A percentile compares a stretch with the other conserved stretches of the same genome.
These are phyloP conservation scores for Inga leiocalycina DNA, from an alignment of 306 rosid species.

Conservation along the genomic window DNA sequence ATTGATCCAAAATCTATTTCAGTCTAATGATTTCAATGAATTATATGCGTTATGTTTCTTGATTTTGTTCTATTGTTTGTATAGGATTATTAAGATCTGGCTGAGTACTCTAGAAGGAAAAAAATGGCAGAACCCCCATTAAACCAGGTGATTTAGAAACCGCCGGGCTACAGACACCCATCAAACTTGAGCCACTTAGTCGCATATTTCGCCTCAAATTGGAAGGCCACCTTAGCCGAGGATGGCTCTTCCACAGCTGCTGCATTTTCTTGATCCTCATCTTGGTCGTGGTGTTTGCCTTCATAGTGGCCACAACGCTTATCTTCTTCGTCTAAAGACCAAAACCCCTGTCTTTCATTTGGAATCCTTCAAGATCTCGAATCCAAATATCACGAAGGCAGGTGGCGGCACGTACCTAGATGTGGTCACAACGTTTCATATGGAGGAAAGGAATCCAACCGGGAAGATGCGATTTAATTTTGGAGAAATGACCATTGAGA, in stretches of 20 bases:
- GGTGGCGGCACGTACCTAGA: slow-evolving; percentile 46
- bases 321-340: slow-evolving; percentile 64
- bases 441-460: slow-evolving; percentile 62
- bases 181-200: not conserved
- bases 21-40: too few relatives aligned
- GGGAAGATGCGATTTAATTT: slow-evolving; percentile 43
- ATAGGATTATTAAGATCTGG: not conserved
- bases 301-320: slow-evolving; percentile 39
- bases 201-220: not conserved
- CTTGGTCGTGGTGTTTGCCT: slow-evolving; percentile 41
- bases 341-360: slow-evolving; percentile 58
- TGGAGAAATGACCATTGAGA: not conserved
- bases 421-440: slow-evolving; percentile 38
- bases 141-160: slow-evolving; percentile 47
- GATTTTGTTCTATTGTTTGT: not conserved
- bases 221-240: slow-evolving; percentile 26
- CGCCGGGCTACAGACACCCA: slow-evolving; percentile 63
- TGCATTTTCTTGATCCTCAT: slow-evolving; percentile 24
- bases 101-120: not conserved
- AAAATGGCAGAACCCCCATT: slow-evolving; percentile 44
- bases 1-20: not conserved
- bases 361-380: slow-evolving; percentile 49
- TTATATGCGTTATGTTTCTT: not conserved
- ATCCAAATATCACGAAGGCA: slow-evolving; percentile 39
- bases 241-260: slow-evolving; percentile 55